Evolutionary conservation across 2,329 filamentous ascomycete genomes (phyloP), one percentile per base, ranked within the genome.

Genomic region (Xylariaceae sp.): DNA sequence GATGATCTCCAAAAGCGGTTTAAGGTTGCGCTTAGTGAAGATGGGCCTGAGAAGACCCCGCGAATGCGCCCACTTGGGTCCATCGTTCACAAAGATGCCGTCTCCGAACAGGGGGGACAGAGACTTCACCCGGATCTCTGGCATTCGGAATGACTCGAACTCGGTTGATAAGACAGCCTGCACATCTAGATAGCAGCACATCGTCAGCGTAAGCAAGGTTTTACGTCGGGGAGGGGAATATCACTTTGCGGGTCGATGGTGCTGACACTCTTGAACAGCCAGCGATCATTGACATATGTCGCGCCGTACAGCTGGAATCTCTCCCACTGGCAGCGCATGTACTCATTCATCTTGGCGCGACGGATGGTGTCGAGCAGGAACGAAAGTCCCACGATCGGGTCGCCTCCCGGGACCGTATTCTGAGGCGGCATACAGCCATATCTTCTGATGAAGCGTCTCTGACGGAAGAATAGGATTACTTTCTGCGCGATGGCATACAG

Each of bases 11-110:
- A 35, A 13, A 15, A 45, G 37, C 15, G 36, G 36, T 15, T 38
- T 34, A 24, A 9, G 16, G 19, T 19, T 15, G 9, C 37, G 32
- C n/a, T 19, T 36, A 2, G 37, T 30, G 24, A 46, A 38, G 13
- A 38, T 33, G 4, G 40, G 37, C 17, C 34, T 39, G 2, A 45
- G 24, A 15, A 39, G 16, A 3, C 35, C 22, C 7, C 42, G 42
- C 3, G 44, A 43, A 26, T 37, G 28, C 22, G 28, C 30, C 40
- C 37, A 41, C 2, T 36, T 17, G 12, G 11, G 37, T 2, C 37
- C 44, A 18, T 46, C 44, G 13, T 37, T 19, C 3, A 35, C 38
- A 37, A 46, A 46, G 8, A 46, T 38, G 3, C 40, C 40, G 19
- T 19, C 32, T 11, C 40, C 44, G 4, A 32, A 4, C 18, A 37